These are phyloP conservation scores for Saccharomycopsis sp. DNA, from an alignment of 805 yeast genomes.

Conservation along the genomic window DNA sequence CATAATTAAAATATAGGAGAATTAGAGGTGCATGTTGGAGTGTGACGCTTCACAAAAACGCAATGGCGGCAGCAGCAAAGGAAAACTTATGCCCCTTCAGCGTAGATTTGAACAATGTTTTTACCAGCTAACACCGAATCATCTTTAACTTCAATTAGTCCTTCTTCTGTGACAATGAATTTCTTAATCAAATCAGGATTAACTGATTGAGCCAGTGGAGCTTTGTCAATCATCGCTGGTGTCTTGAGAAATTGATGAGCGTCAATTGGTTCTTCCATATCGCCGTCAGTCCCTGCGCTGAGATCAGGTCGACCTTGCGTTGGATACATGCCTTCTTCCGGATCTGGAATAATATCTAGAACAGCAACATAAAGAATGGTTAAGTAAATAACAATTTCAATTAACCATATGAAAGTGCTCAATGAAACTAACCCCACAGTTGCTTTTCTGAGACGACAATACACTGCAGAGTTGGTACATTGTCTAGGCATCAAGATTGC, in stretches of 20 bases:
- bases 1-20: too few relatives aligned
- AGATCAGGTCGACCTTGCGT: too few relatives aligned
- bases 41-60: not conserved
- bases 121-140: slow-evolving; percentile 12
- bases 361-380: slow-evolving; percentile 20
- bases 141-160: slow-evolving; percentile 13
- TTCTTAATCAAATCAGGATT: slow-evolving; percentile 5
- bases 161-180: slow-evolving; percentile 19
- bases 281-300: not conserved
- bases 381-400: slow-evolving; percentile 17
- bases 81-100: too few relatives aligned
- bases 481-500: slow-evolving; percentile 10
- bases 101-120: slow-evolving; percentile 12
- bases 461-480: slow-evolving; percentile 10
- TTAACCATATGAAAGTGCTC: slow-evolving; percentile 21
- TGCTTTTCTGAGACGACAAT: slow-evolving; percentile 18
- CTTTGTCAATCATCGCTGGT: slow-evolving; percentile 2
- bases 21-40: too few relatives aligned
- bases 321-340: not conserved
- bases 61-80: too few relatives aligned
- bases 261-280: too few relatives aligned
- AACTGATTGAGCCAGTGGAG: not conserved
- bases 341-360: slow-evolving; percentile 18
- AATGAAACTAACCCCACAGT: slow-evolving; percentile 19
- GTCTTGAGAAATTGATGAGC: slow-evolving; percentile 6